Evolutionary conservation across 1,284 basidiomycete genomes (phyloP), one percentile per base, ranked within the genome.

Genomic region (Marasmius oreades): DNA sequence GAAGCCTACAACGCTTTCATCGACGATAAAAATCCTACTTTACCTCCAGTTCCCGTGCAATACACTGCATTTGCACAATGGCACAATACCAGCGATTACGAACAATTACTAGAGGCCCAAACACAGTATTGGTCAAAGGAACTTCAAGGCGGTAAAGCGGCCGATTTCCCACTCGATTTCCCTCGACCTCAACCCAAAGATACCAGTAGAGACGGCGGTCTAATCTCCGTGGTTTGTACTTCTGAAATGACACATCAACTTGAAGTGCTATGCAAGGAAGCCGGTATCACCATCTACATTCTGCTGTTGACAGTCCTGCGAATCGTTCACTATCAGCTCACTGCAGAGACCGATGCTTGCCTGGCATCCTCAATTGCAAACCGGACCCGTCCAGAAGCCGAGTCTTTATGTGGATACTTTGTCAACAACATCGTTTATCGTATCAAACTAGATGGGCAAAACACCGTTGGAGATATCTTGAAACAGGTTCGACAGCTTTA

Each of bases 341-440:
- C 34, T 42, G 51, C 33, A 11, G 51, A 24, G 3, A 34, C n/a
- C 11, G 51, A 52, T 20, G 51, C 51, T n/a, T 18, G 33, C 12
- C 26, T 52, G 3, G 31, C 36, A 14, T 39, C 51, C 2, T 39
- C 51, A 5, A 24, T 24, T 1, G 51, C 51, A 3, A 39, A 42
- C 24, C 51, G 51, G n/a, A 37, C 28, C n/a, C 31, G 51, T 42
- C 36, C 51, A 20, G 51, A 52, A 39, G 51, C 39, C 36, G 51
- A 36, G 16, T 36, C 26, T 10, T 36, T 52, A 10, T 34, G 31
- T n/a, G 51, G 51, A 11, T 52, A 52, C 51, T 52, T 52, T 20
- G 51, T 52, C 18, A 52, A 52, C 20, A 36, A 23, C 34, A 31
- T 52, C 10, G 34, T 39, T 4, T 52, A 52, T 14, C 51, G 51